These are phyloP conservation scores for Acacia confusa DNA, from an alignment of 306 rosid species.

Conservation along the genomic window DNA sequence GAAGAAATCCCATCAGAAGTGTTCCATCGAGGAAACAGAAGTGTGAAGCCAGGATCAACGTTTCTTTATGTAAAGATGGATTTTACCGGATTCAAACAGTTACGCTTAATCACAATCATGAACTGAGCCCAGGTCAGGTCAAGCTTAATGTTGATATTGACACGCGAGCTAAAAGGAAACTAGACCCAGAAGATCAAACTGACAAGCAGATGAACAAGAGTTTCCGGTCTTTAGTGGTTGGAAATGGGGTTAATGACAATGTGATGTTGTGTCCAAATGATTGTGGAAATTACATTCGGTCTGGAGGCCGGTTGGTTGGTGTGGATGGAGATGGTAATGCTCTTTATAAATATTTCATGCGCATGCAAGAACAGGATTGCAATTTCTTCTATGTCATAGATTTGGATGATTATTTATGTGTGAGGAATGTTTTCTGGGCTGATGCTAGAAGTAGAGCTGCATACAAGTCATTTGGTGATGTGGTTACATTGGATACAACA, in stretches of 20 bases:
- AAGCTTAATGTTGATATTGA: constrained; percentile 12
- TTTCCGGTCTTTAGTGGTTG: neutral
- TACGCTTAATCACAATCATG: constrained; percentile 31
- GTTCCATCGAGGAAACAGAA: constrained; percentile 24
- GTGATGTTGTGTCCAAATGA: constrained; percentile 2
- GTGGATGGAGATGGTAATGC: constrained; percentile 32
- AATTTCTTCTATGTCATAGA: constrained; percentile 34
- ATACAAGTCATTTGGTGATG: constrained; percentile 40
- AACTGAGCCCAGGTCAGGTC: constrained; percentile 6
- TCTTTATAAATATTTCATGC: constrained; percentile 32
- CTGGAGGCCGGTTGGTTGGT: constrained; percentile 16
- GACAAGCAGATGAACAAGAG: constrained; percentile 8
- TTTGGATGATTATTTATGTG: constrained; percentile 28
- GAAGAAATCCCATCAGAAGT: constrained; percentile 3
- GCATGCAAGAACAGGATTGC: constrained; percentile 36
- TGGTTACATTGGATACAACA: constrained; percentile 28
- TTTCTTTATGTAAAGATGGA: constrained; percentile 28
- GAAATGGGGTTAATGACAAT: neutral
- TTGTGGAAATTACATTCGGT: constrained; percentile 9
- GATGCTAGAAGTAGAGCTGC: constrained; percentile 38
- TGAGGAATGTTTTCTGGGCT: constrained; percentile 37
- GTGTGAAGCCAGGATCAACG: constrained; percentile 33
- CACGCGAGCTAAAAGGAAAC: constrained; percentile 18
- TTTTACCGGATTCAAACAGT: constrained; percentile 16
- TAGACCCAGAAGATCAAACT: constrained; percentile 3